Conservation (phyloP, 2,329 filamentous ascomycete species). For the Penicillium sp. region DNA sequence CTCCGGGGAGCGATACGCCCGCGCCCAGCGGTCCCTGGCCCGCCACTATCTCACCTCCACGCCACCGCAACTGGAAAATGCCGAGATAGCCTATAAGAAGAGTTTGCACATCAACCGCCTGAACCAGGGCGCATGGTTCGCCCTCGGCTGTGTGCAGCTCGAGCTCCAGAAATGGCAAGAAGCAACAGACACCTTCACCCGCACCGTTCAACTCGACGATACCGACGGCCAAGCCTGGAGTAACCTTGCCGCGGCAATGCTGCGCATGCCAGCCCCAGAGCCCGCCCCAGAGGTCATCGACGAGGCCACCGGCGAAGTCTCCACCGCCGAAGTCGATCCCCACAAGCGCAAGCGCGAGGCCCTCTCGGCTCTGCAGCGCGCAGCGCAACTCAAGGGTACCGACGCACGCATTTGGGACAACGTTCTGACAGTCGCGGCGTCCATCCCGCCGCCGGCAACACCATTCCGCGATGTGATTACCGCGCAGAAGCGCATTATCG, state of each 20-base stretch:
- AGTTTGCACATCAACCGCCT: slow-evolving; percentile 77
- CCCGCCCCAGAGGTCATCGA: slow-evolving; percentile 28
- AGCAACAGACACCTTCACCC: slow-evolving; percentile 78
- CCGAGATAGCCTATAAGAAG: slow-evolving; percentile 72
- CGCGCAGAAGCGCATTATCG: slow-evolving; percentile 71
- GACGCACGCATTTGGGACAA: slow-evolving; percentile 98
- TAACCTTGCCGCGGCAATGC: slow-evolving; percentile 82
- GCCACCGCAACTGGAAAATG: slow-evolving; percentile 60
- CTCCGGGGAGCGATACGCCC: slow-evolving; percentile 74
- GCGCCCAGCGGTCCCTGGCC: slow-evolving; percentile 83
- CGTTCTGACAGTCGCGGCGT: slow-evolving; percentile 79
- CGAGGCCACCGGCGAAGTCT: slow-evolving; percentile 25
- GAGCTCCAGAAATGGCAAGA: slow-evolving; percentile 73
- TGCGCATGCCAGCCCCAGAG: slow-evolving; percentile 49
- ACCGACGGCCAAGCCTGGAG: slow-evolving; percentile 91
- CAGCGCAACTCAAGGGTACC: slow-evolving; percentile 76
- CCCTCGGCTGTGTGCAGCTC: slow-evolving; percentile 82
- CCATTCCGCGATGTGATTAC: slow-evolving; percentile 72
- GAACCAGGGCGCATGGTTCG: slow-evolving; percentile 82
- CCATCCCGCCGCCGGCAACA: slow-evolving; percentile 64
- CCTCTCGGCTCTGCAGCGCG: slow-evolving; percentile 80
- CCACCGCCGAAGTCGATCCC: slow-evolving; percentile 46
- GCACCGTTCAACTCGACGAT: slow-evolving; percentile 80
- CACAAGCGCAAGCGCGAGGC: slow-evolving; percentile 68
- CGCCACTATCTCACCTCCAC: slow-evolving; percentile 69